Conservation (phyloP, 1,284 basidiomycete species). For the Sporisorium reilianum region DNA sequence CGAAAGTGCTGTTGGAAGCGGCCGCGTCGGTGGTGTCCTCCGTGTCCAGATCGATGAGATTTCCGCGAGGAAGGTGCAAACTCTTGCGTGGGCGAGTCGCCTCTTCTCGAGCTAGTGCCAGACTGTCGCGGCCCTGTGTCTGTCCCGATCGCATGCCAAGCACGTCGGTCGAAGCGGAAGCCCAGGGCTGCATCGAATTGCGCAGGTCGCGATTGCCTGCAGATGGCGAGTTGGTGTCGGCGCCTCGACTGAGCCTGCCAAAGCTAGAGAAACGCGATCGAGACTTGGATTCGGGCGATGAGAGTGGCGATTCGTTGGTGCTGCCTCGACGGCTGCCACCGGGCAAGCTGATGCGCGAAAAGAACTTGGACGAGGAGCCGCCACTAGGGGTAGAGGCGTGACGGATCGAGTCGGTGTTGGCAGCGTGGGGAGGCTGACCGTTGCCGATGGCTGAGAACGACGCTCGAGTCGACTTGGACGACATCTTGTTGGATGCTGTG, state of each 20-base stretch:
- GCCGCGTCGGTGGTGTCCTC: constrained; percentile 9
- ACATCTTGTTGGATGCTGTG: constrained; percentile 25
- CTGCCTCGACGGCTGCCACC: constrained; percentile 36
- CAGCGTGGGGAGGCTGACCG: constrained; percentile 13
- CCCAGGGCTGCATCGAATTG: constrained; percentile 44
- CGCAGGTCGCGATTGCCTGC: constrained; percentile 18
- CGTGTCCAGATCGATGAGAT: constrained; percentile 24
- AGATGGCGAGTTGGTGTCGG: constrained; percentile 5
- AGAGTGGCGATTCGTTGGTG: constrained; percentile 15
- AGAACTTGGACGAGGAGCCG: constrained; percentile 28
- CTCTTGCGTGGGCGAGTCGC: constrained; percentile 39
- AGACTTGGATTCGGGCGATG: constrained; percentile 21
- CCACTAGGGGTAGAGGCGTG: constrained; percentile 15
- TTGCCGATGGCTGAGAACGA: constrained; percentile 24
- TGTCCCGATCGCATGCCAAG: constrained; percentile 11
- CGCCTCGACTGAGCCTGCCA: constrained; percentile 18
- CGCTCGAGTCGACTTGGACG: constrained; percentile 10
- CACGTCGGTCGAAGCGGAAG: constrained; percentile 47
- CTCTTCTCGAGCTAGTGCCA: constrained; percentile 33
- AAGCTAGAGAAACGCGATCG: constrained; percentile 40
- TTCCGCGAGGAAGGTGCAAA: constrained; percentile 29
- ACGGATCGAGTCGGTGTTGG: constrained; percentile 6
- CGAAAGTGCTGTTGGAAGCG: constrained; percentile 4
- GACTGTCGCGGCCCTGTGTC: constrained; percentile 28
- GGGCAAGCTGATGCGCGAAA: constrained; percentile 39